Evolutionary conservation across 352 stramenopile genomes (phyloP), one percentile per base, ranked within the genome.

Genomic region (Globisporangium orthogonon): DNA sequence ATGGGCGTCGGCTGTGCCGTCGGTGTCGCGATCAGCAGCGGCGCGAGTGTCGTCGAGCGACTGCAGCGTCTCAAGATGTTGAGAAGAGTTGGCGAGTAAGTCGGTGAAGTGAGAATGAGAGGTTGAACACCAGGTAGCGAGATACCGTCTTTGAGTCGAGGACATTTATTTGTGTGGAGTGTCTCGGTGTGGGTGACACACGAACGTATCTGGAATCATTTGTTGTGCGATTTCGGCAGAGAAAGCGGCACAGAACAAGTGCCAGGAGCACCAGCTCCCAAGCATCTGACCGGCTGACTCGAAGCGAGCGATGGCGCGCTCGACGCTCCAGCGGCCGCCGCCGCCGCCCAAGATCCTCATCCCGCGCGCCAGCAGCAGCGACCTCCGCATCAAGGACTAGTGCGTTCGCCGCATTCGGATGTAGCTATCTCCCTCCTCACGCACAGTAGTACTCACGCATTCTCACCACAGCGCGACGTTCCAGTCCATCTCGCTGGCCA

Each of bases 401-500:
- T 83, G 40, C 58, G 74, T 73, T n/a, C 44, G 31, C n/a, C 17
- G 5, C 23, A 0, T 46, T 7, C 15, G 3, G n/a, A n/a, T n/a
- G n/a, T n/a, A n/a, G n/a, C 15, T 17, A 4, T 44, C 13, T 44
- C 14, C 13, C 11, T 44, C 4, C 40, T n/a, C 5, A 13, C 37
- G 11, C 37, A 43, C 37, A 43, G 37, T 43, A 4, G 11, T 43
- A 11, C 37, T 43, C 40, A 3, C 40, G 5, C 40, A 7, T 17
- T 4, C 40, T 46, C 40, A 4, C 14, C 29, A 48, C 51, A 87
- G 73, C 53, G 61, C 65, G 7, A 80, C 69, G 45, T 86, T 89
- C 57, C 82, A 69, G 65, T 83, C 76, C 51, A 87, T 87, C 45
- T 85, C 73, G 10, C 53, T 86, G 18, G 74, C 71, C 14, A 87